Evolutionary conservation across 1,139 yeast genomes (phyloP), one percentile per base, ranked within the genome.

Genomic region (Lodderomyces metapsilosis): DNA sequence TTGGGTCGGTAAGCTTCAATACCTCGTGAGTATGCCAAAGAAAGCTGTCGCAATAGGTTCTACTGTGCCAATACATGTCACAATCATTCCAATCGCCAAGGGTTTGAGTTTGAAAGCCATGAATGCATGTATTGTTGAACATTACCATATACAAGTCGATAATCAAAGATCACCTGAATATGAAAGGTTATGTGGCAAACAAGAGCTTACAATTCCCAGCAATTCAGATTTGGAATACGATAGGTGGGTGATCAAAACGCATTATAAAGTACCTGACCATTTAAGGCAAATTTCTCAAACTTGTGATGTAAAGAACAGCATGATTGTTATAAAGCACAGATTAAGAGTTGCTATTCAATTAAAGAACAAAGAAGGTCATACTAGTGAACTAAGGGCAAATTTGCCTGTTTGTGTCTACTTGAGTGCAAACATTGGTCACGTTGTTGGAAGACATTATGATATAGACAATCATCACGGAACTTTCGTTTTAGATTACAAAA

Each of bases 301-400:
- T 42, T 78, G 85, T 56, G 71, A 71, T 13, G 59, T 80, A 34
- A 69, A 70, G 40, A 63, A 70, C 38, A 73, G 71, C 20, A 56
- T 78, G 42, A 66, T 82, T 39, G 74, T 70, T 44, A 84, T 82
- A 5, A 74, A 79, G 44, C 91, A 84, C 57, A 72, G 84, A 50
- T 55, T 84, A 36, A 74, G 83, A 44, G 62, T 83, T 16, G 71
- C 71, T 3, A 72, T 84, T 20, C 77, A 76, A 41, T 58, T 84
- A 36, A 65, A 74, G 22, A 84, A 83, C 53, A 67, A 77, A 2
- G 80, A 75, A 46, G 87, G 88, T 1, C 86, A 81, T 53, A 68
- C 76, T 5, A 80, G 86, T 45, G 91, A 84, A 59, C 61, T 84
- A 23, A 64, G 88, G 36, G 87, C 89, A 2, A 80, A 84, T 36